Evolutionary conservation across 2,329 filamentous ascomycete genomes (phyloP).

Genomic region (Lachnellula subtilissima): DNA sequence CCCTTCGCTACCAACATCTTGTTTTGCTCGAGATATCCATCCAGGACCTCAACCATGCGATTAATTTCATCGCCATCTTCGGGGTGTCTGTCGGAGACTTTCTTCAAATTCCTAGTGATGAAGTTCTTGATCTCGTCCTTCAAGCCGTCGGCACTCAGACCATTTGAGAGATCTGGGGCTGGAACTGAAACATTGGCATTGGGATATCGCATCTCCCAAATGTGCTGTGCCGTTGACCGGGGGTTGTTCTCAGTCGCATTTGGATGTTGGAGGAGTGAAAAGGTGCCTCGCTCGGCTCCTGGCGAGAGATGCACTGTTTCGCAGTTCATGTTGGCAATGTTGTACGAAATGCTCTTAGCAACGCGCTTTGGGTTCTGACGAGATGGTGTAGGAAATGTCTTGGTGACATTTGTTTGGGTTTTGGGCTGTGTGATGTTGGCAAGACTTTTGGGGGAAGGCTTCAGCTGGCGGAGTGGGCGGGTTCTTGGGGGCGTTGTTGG

Average conservation of each 20-base stretch:
- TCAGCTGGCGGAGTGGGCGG: not conserved
- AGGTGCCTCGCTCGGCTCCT: not conserved
- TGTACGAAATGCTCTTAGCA: not conserved
- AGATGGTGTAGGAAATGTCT: not conserved
- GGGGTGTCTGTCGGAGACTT: not conserved
- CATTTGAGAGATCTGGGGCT: not conserved
- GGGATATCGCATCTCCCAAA: not conserved
- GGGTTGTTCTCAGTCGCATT: not conserved
- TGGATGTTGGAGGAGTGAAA: not conserved
- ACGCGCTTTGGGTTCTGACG: not conserved
- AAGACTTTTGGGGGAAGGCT: not conserved
- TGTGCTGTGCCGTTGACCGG: not conserved
- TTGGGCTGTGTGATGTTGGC: not conserved
- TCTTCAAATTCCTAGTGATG: not conserved
- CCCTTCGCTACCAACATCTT: not conserved
- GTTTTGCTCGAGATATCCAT: not conserved
- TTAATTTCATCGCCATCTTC: not conserved
- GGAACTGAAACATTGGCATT: not conserved
- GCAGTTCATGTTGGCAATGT: not conserved
- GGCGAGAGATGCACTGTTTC: not conserved
- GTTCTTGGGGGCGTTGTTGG: not conserved
- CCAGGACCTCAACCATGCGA: not conserved
- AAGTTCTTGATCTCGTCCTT: not conserved
- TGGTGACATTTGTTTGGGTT: not conserved
- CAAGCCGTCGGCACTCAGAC: not conserved